Evolutionary conservation across 176 grass and related monocot genomes (phyloP), one percentile per base, ranked within the genome.

Genomic region (Areca catechu): DNA sequence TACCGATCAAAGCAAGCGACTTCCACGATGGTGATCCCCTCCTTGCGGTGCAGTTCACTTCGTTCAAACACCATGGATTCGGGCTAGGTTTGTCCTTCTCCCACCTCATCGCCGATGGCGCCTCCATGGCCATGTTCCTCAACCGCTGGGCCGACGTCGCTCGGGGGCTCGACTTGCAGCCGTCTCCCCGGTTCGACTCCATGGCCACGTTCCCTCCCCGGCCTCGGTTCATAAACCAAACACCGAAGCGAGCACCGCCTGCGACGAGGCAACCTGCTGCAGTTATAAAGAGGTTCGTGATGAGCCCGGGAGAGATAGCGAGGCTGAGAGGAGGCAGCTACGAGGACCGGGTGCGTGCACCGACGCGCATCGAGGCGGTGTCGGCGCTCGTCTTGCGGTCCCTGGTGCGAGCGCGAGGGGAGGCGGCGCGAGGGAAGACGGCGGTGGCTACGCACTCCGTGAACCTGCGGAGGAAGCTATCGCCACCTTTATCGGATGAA

Each of bases 111-210:
- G 52, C 52, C 52, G 52, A 54, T 3, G 52, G 52, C 6, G 52
- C 52, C 17, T 54, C 52, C 52, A 54, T 54, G 52, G 15, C 5
- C 52, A 20, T 54, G 52, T 54, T 54, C 52, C 52, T 54, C 18
- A 54, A 19, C 16, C 7, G 52, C 52, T 54, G 52, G 52, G 52
- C 52, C 52, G 52, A 54, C 52, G 20, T 20, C 19, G 17, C 52
- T 12, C 52, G 52, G 1, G 52, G 52, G 5, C 19, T 19, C 7
- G 17, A 7, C 5, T 20, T 19, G 52, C 52, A 10, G 0, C 52
- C 7, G 17, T 4, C 52, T n/a, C 52, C 52, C 9, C 52, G 52
- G 52, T 54, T 54, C 52, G 17, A 54, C n/a, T 3, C 16, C 19
- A 20, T 7, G 15, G 17, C 52, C n/a, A 4, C n/a, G 52, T 54